Conservation (phyloP, 768 basidiomycete genomes). For the Hygrophoropsis aurantiaca region DNA sequence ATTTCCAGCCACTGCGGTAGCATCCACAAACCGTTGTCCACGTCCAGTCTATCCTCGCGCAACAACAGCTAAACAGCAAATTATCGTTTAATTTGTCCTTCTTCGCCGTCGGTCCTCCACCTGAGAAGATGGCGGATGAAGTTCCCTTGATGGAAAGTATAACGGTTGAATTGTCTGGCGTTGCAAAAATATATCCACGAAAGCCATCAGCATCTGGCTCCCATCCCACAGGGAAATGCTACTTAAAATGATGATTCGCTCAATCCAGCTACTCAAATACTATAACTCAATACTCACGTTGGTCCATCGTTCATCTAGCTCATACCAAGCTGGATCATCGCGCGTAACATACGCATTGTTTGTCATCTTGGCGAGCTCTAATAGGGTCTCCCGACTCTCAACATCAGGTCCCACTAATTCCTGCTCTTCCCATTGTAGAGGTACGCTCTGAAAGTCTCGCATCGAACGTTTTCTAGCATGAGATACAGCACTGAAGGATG, state of each 20-base stretch:
- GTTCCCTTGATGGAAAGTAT: conserved; percentile 94
- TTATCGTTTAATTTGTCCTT: conserved; percentile 97
- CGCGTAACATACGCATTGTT: conserved; percentile 84
- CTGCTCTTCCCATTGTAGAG: conserved; percentile 70
- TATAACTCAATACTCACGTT: conserved; percentile 33
- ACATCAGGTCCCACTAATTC: conserved; percentile 76
- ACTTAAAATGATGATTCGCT: neutral
- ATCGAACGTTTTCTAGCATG: conserved; percentile 46
- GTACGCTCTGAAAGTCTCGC: conserved; percentile 44
- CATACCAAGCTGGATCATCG: conserved; percentile 73
- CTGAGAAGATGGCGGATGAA: conserved; percentile 70
- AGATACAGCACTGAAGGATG: conserved; percentile 45
- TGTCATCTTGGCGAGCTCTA: conserved; percentile 91
- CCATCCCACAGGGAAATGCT: conserved; percentile 83
- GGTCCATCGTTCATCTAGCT: conserved; percentile 66
- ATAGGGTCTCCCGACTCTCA: conserved; percentile 69
- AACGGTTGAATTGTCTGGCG: conserved; percentile 77
- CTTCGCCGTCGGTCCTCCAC: conserved; percentile 79
- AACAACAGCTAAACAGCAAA: conserved; percentile 91
- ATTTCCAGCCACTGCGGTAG: conserved; percentile 76
- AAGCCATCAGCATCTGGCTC: conserved; percentile 85
- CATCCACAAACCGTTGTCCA: conserved; percentile 96
- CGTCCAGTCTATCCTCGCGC: conserved; percentile 87
- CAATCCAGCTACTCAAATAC: neutral
- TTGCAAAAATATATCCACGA: conserved; percentile 89